Evolutionary conservation across 2,329 filamentous ascomycete genomes (phyloP), one percentile per base, ranked within the genome.

Genomic region (Claviceps cyperi): DNA sequence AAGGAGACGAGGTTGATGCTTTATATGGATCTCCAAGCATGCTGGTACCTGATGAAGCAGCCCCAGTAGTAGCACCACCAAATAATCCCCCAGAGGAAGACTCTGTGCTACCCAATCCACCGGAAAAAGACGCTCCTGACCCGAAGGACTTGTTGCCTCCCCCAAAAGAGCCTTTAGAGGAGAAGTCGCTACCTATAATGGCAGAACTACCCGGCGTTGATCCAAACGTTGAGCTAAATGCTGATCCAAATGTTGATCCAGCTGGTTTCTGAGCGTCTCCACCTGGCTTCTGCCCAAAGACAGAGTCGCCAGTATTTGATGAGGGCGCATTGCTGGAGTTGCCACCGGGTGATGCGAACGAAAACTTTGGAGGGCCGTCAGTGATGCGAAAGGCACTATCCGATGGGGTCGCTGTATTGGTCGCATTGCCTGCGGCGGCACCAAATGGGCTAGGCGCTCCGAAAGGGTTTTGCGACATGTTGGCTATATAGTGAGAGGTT

Each of bases 381-480:
- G n/a, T n/a, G n/a, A n/a, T n/a, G n/a, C n/a, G n/a, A n/a, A n/a
- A n/a, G n/a, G n/a, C n/a, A n/a, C n/a, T n/a, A n/a, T n/a, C n/a
- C n/a, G n/a, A n/a, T n/a, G n/a, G n/a, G 38, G 59, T 46, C 9
- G 56, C 59, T 51, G 54, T 54, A 43, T 69, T 70, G 57, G 62
- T 63, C 7, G 62, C 53, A 51, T 59, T 66, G 53, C 58, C 59
- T 47, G 59, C 54, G 17, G 62, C 54, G 47, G 60, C 64, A 56
- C 59, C 54, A 53, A 65, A 66, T 37, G 64, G 60, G 63, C 58
- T 55, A 52, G 58, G 53, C 50, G 60, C 56, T 53, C 62, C 61
- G 57, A 72, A 70, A 51, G 36, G 65, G 62, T 71, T 70, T 38
- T 17, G 11, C 35, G 66, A 60, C 68, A 71, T 71, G 52, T 50